Percentiles rank a stretch among this genome's conserved stretches.
phyloP scores from a whole-genome alignment of 225 moss, liverwort and hornwort genomes.

The Lunularia cruciata region DNA sequence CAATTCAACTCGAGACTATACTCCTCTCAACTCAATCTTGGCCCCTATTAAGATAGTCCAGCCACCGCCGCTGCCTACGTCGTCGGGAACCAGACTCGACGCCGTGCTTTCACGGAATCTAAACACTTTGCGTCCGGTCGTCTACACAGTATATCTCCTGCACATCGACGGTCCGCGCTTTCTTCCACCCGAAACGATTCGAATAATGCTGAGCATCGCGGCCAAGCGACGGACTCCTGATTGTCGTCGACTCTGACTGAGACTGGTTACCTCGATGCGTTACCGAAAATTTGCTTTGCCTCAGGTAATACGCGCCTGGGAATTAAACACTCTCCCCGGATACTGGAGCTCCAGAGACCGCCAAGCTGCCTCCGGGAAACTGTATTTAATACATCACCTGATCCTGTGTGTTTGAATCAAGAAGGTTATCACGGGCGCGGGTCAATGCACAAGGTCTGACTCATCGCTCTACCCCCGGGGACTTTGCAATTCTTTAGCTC shows the following conservation, averaged over 20 bases:
- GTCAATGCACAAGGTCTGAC: not conserved
- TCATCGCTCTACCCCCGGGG: not conserved
- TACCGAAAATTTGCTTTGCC: not conserved
- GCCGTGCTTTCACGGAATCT: slow-evolving; percentile 13
- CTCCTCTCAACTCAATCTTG: not conserved
- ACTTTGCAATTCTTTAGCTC: not conserved
- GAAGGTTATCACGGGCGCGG: slow-evolving; percentile 31
- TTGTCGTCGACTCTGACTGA: not conserved
- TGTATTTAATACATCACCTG: not conserved
- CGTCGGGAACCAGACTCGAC: not conserved
- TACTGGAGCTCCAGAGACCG: no score
- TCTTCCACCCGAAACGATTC: not conserved
- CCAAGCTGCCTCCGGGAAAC: slow-evolving; percentile 10
- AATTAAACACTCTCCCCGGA: not conserved
- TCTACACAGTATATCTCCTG: not conserved
- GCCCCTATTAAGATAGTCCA: no score
- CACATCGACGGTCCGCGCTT: slow-evolving; percentile 23
- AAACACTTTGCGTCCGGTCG: not conserved
- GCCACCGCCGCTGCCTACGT: slow-evolving; percentile 7
- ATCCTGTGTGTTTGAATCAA: slow-evolving; percentile 1
- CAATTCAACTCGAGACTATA: not conserved
- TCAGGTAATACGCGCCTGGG: slow-evolving; percentile 1
- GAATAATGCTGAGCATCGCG: not conserved
- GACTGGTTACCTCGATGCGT: not conserved
- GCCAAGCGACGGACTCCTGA: not conserved